A percentile compares a stretch with the other conserved stretches of the same genome.
These are phyloP conservation scores for Boechera divaricarpa DNA, from an alignment of 345 rosid genomes.

Conservation along the genomic window DNA sequence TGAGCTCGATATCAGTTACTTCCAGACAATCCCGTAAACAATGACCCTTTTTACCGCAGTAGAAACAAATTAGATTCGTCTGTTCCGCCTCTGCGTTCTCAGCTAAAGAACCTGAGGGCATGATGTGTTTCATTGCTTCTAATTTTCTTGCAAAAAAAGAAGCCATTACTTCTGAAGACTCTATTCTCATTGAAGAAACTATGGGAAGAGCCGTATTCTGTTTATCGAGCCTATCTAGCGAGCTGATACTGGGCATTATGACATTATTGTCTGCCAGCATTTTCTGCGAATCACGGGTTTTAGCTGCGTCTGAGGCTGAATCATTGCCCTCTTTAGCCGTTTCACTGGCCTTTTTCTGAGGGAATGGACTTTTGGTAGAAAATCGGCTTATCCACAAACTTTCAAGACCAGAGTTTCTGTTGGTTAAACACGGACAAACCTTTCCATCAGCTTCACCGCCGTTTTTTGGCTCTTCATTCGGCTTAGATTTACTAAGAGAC, in stretches of 20 bases:
- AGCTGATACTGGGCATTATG: conserved; percentile 44
- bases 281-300: conserved; percentile 35
- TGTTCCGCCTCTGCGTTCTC: conserved; percentile 45
- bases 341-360: conserved; percentile 28
- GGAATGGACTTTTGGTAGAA: conserved; percentile 52
- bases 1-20: conserved; percentile 65
- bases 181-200: conserved; percentile 48
- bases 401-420: conserved; percentile 54
- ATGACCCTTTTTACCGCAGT: conserved; percentile 77
- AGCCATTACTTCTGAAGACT: conserved; percentile 67
- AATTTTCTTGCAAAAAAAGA: conserved; percentile 72
- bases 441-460: conserved; percentile 49
- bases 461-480: conserved; percentile 28
- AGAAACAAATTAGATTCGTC: conserved; percentile 55
- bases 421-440: conserved; percentile 39
- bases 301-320: conserved; percentile 11
- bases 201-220: conserved; percentile 42
- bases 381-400: conserved; percentile 85
- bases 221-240: conserved; percentile 41
- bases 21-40: conserved; percentile 64
- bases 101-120: conserved; percentile 43
- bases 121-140: conserved; percentile 69
- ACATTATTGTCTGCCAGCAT: conserved; percentile 40
- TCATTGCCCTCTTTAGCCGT: conserved; percentile 30
- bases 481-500: conserved; percentile 50